These are phyloP conservation scores for Xerophyta viscosa DNA, from an alignment of 106 monocot species.

Conservation along the genomic window DNA sequence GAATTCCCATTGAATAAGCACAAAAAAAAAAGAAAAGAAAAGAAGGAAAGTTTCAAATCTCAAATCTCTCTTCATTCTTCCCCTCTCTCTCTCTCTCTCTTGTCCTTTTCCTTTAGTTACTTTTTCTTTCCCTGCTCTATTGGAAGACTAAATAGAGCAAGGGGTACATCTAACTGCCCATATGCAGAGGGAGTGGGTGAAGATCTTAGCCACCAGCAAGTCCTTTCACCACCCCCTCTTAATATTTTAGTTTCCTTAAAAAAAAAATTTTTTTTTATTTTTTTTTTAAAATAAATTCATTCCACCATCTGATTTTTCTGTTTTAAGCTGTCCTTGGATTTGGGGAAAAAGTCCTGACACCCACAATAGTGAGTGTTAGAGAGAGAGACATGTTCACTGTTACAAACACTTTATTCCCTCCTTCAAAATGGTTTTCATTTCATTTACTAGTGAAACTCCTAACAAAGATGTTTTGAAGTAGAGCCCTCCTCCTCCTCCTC, in stretches of 20 bases:
- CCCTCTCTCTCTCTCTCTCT: background rate
- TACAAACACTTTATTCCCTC: conserved; percentile 44
- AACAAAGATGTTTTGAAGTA: background rate
- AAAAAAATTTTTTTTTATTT: conserved; percentile 1
- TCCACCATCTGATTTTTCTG: too few relatives aligned
- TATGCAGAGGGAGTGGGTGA: background rate
- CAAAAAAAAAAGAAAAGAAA: too few relatives aligned
- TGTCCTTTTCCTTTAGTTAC: conserved; percentile 4
- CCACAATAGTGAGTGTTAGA: background rate
- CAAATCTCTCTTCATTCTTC: background rate
- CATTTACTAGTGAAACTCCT: conserved; percentile 5
- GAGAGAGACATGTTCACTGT: conserved; percentile 20
- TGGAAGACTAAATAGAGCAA: conserved; percentile 21
- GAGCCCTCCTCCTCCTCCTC: background rate
- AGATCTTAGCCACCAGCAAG: background rate
- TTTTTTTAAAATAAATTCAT: background rate
- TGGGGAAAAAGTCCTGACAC: conserved; percentile 7
- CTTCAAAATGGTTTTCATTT: conserved; percentile 33
- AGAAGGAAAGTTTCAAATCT: too few relatives aligned
- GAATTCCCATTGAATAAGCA: too few relatives aligned
- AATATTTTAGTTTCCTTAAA: background rate
- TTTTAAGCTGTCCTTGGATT: conserved; percentile 20
- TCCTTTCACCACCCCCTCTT: conserved; percentile 1
- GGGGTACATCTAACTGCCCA: conserved; percentile 16
- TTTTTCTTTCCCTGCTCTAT: conserved; percentile 1